Percentiles rank a stretch among this genome's conserved stretches.
These are phyloP conservation scores for Candida piceae DNA, from an alignment of 805 yeast species.

Conservation along the genomic window DNA sequence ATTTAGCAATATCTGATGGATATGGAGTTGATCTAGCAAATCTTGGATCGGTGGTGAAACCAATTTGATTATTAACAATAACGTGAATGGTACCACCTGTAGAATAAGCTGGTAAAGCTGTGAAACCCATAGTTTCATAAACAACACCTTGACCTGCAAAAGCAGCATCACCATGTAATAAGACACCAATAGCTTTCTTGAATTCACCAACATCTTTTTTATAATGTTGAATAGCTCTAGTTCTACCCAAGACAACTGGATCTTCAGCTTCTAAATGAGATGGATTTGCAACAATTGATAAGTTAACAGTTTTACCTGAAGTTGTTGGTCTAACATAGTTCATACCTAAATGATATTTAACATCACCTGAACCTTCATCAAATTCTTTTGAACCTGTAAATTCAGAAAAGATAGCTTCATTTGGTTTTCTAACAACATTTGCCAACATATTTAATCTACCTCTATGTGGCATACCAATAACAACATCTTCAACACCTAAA, in stretches of 20 bases:
- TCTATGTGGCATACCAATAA: slow-evolving; percentile 99
- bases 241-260: slow-evolving; percentile 97
- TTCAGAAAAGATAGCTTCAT: slow-evolving; percentile 95
- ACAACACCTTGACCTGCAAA: slow-evolving; percentile 99
- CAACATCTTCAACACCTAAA: slow-evolving; percentile 89
- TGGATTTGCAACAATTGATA: slow-evolving; percentile 97
- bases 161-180: slow-evolving; percentile 99
- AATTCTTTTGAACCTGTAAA: slow-evolving; percentile 83
- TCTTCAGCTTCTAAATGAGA: slow-evolving; percentile 99
- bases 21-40: slow-evolving; percentile 96
- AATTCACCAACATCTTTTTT: slow-evolving; percentile 79
- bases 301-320: slow-evolving; percentile 91
- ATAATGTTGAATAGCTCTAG: slow-evolving; percentile 91
- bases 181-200: slow-evolving; percentile 84
- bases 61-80: slow-evolving; percentile 96
- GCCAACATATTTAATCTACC: slow-evolving; percentile 98
- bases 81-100: slow-evolving; percentile 98
- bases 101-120: slow-evolving; percentile 86
- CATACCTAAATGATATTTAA: slow-evolving; percentile 98
- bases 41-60: slow-evolving; percentile 98
- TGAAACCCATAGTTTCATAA: slow-evolving; percentile 96
- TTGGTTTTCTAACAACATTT: slow-evolving; percentile 97
- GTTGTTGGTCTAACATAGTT: slow-evolving; percentile 98
- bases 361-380: slow-evolving; percentile 98
- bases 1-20: slow-evolving; percentile 95